phyloP scores from a whole-genome alignment of 1,284 basidiomycete species.

The Ceratobasidium sp. region DNA sequence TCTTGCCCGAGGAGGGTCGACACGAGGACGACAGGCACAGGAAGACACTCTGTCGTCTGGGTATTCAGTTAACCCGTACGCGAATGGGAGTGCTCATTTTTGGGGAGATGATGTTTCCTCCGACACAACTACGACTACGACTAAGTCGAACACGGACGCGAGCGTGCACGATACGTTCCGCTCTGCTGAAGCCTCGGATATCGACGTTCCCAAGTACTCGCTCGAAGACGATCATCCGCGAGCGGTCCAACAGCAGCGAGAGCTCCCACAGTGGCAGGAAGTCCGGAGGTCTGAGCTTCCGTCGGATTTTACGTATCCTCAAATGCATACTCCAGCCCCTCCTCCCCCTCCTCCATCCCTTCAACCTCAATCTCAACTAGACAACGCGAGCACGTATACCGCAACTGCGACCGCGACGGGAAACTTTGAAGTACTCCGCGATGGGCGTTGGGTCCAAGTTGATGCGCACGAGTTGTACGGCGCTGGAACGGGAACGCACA shows the following conservation, averaged over 20 bases:
- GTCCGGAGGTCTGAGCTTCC: constrained; percentile 33
- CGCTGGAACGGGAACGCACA: constrained; percentile 10
- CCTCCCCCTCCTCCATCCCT: background rate
- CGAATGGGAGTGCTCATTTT: constrained; percentile 14
- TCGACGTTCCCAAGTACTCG: constrained; percentile 12
- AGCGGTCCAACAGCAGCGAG: background rate
- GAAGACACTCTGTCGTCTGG: background rate
- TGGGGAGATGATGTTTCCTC: constrained; percentile 1
- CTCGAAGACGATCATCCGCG: constrained; percentile 3
- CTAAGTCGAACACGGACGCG: constrained; percentile 18
- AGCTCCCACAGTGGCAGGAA: constrained; percentile 36
- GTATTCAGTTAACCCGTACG: constrained; percentile 27
- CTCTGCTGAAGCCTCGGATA: constrained; percentile 8
- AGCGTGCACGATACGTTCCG: background rate
- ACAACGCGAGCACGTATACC: background rate
- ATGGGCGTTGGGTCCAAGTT: constrained; percentile 18
- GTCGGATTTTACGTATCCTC: background rate
- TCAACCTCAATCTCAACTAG: constrained; percentile 1
- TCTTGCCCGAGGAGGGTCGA: background rate
- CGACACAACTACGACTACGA: background rate
- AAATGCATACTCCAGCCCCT: background rate
- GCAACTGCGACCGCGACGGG: background rate
- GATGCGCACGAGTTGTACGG: constrained; percentile 32
- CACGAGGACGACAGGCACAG: background rate
- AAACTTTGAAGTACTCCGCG: constrained; percentile 25